Percentiles rank a stretch among this genome's conserved stretches.
Evolutionary conservation across 2,329 filamentous ascomycete species (phyloP).

Genomic region (Ilyonectria destructans): DNA sequence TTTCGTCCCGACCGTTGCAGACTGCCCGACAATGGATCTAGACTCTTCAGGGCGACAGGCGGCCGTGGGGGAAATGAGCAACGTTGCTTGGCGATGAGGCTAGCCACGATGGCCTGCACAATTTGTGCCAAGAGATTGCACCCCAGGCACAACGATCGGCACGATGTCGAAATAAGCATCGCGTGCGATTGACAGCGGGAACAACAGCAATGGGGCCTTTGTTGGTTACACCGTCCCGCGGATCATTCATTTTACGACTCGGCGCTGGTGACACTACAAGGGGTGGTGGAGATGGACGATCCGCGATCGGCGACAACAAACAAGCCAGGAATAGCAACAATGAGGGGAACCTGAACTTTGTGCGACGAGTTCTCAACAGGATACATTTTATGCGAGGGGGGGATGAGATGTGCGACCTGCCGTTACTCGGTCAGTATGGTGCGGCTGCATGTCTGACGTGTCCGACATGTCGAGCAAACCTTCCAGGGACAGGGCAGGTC

Average conservation of each 20-base stretch:
- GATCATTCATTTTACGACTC: neutral
- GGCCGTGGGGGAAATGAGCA: constrained; percentile 25
- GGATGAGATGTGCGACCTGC: neutral
- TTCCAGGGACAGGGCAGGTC: neutral
- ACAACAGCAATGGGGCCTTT: neutral
- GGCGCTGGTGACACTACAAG: neutral
- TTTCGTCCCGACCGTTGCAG: neutral
- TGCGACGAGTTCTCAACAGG: neutral
- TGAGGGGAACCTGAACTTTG: constrained; percentile 2
- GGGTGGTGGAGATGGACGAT: neutral
- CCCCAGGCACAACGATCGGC: neutral
- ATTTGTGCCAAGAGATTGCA: constrained; percentile 7
- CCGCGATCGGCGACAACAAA: neutral
- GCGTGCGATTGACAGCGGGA: constrained; percentile 10
- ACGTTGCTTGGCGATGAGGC: constrained; percentile 23
- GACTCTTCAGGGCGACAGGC: neutral
- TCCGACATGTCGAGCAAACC: neutral
- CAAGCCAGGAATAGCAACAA: neutral
- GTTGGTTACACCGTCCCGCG: neutral
- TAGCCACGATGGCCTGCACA: constrained; percentile 14
- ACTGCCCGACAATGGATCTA: neutral
- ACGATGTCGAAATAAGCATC: constrained; percentile 23
- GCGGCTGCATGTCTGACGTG: constrained; percentile 15
- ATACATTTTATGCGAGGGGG: neutral
- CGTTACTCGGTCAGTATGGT: neutral